These are phyloP conservation scores for Trichoderma virens DNA, from an alignment of 495 filamentous ascomycete species.

Conservation along the genomic window DNA sequence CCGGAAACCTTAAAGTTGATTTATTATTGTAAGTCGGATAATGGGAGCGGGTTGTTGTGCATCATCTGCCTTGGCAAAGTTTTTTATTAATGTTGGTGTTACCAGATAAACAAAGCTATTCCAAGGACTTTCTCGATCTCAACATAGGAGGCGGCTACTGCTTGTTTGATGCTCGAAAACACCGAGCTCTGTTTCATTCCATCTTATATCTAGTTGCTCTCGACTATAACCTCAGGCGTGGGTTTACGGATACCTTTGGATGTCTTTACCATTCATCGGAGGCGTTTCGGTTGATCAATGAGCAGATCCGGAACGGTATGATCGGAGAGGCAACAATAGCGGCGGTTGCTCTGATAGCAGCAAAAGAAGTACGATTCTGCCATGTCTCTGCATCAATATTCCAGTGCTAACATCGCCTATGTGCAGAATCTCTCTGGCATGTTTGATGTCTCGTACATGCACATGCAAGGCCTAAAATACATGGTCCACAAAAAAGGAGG, in stretches of 20 bases:
- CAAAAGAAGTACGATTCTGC: neutral
- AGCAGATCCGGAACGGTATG: neutral
- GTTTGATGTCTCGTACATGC: neutral
- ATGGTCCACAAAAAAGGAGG: neutral
- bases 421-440: neutral
- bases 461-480: slow-evolving; percentile 1
- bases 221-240: neutral
- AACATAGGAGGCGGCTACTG: neutral
- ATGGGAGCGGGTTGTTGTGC: too few relatives aligned
- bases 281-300: neutral
- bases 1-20: neutral
- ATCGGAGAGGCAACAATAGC: neutral
- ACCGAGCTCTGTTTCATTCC: neutral
- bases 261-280: neutral
- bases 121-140: neutral
- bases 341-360: neutral
- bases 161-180: neutral
- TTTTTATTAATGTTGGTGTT: neutral
- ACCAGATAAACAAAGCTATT: neutral
- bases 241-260: neutral
- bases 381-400: neutral
- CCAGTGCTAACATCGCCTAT: neutral
- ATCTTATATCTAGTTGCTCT: neutral
- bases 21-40: neutral
- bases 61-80: neutral